Base-by-base conservation (phyloP, 495 filamentous ascomycete genomes). In the Penicillium odoratum region DNA sequence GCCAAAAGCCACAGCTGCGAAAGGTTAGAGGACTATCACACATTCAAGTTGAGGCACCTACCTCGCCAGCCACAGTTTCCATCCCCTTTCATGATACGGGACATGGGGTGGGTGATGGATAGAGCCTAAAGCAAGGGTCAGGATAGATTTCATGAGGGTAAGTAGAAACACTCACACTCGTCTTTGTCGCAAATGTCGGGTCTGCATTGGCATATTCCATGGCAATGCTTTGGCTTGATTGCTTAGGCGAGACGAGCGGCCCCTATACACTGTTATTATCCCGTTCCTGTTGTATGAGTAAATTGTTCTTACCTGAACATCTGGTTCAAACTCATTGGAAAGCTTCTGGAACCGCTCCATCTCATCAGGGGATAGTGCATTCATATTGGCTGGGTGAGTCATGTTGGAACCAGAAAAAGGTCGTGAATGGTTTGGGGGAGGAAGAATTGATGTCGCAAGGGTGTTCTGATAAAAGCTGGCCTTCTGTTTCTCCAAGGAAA, bases 61-160 rank as follows among this genome's bases (percentile, higher is more conserved):
- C 93, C 94, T 87, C 94, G 83, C 93, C 94, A 98, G 61, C 94
- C 94, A 76, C 94, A 98, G 67, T 95, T 93, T 38, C 94, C 94
- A 75, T 98, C 94, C 21, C 94, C 93, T 69, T 86, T 87, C 73
- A 96, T 86, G 4, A 87, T 88, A 43, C 94, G 90, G 64, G 90
- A 94, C 64, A 92, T 86, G 15, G 91, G 90, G 69, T 95, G 96
- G 59, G 89, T 93, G 54, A 87, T 78, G 1, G 90, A 88, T 48
- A 98, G 80, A 30, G 86, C 82, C 93, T 97, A 64, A 44, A 47
- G 4, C 15, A 16, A 16, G 30, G 11, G 33, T 63, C 11, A 59
- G 48, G 21, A 21, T 21, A 21, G 2, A 21, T 21, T 21, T 21
- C 2, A 21, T 21, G 21, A 21, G 2, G 51, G 25, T 36, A 43